phyloP scores from a whole-genome alignment of 352 stramenopile genomes.

The Thraustotheca clavata region DNA sequence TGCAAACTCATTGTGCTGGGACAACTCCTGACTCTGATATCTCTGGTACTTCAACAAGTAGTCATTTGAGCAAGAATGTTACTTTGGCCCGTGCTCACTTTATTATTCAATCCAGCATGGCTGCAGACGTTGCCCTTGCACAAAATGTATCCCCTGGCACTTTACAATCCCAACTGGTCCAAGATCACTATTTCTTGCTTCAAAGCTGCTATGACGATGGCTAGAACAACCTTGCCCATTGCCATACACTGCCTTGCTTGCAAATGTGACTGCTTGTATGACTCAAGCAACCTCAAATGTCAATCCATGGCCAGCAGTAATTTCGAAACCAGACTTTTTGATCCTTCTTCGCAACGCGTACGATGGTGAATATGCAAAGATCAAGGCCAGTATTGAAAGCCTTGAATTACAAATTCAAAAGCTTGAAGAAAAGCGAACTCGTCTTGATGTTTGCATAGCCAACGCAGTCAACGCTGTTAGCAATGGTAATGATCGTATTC shows the following conservation, averaged over 20 bases:
- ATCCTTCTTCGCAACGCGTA: background rate
- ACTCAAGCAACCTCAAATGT: background rate
- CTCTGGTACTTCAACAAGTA: background rate
- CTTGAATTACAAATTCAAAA: background rate
- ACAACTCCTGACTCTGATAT: background rate
- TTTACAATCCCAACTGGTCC: background rate
- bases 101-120: background rate
- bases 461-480: background rate
- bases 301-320: background rate
- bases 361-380: background rate
- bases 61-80: background rate
- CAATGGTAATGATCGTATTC: background rate
- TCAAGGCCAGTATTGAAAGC: background rate
- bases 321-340: background rate
- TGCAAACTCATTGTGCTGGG: background rate
- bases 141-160: background rate
- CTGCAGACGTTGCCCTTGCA: background rate
- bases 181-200: constrained; percentile 8
- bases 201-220: background rate
- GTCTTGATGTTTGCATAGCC: background rate
- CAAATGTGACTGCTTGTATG: background rate
- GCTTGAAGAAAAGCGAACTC: background rate
- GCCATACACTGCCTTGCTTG: background rate
- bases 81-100: background rate
- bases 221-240: background rate